Base-by-base conservation (phyloP, 176 grass and related monocot genomes). In the Cocos nucifera region DNA sequence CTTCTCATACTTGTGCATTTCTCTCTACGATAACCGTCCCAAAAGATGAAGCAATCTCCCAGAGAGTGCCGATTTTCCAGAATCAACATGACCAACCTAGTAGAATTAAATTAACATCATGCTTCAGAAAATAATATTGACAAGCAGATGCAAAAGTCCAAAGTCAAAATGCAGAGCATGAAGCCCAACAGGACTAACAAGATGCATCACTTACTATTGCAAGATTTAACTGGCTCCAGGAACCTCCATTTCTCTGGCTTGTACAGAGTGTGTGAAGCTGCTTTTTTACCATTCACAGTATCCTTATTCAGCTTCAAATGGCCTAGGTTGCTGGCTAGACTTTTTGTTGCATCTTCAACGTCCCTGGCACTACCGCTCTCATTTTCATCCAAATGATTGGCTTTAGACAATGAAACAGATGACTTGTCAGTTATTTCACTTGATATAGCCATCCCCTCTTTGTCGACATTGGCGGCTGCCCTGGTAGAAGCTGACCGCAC, bases 51-150 rank as follows among this genome's bases (percentile, higher is more conserved):
- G 75, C 55, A 97, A 70, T 67, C 83, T 91, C 69, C 87, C 93
- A 83, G 87, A 97, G 22, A 91, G 74, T 64, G 87, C 92, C 23
- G 93, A 97, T 83, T 97, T 97, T 58, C 87, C 93, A 71, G 87
- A 97, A 88, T 97, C 93, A 74, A 97, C 87, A 81, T 97, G 87
- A 57, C 93, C 93, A 61, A 97, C 93, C 93, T 97, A 68, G 21
- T 27, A 35, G 78, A 77, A 65, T 58, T 73, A 73, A 70, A 60
- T 57, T 72, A 16, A 61, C 17, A 64, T 22, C 49, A 16, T 30
- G 56, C 78, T 65, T 81, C 71, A 71, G 21, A 63, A 60, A 59
- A 14, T 15, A 59, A 53, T 61, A 52, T 53, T 14, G 35, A 12
- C 35, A 44, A 44, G 14, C 2, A 14, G 35, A 44, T 44, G 9